Evolutionary conservation across 2,329 filamentous ascomycete species (phyloP), one percentile per base, ranked within the genome.

Genomic region (Pseudocercospora fuligena): DNA sequence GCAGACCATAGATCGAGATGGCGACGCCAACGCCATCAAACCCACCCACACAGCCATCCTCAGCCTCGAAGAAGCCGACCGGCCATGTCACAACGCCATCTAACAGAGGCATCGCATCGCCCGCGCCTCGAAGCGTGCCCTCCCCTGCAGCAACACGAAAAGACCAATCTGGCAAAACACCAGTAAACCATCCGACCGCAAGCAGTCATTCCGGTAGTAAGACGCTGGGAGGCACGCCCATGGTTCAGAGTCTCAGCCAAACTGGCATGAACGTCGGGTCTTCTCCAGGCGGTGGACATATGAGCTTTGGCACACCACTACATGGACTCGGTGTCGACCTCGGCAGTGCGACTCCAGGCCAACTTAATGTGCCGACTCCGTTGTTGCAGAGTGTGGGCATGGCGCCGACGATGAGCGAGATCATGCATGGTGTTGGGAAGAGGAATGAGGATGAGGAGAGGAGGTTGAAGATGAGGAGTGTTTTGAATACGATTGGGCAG

Each of bases 401-500:
- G 80, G 78, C 78, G 65, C 73, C 80, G 16, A 77, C 72, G 29
- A 77, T 81, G 74, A 80, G 78, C 64, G 79, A 81, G 36, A 68
- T 83, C 11, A 79, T 84, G 73, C 77, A 76, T 56, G 73, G 76
- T 31, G 67, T 79, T 12, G 79, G 80, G 16, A 78, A 76, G 65
- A 76, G 80, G 54, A 80, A 81, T 60, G 84, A 86, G 69, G 85
- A 87, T 65, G 84, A 86, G 54, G 85, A 87, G 71, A 76, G 83
- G 70, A 78, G 80, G 69, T 78, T 81, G 58, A 82, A 81, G 61
- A 88, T 85, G 36, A 89, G 88, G 53, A 82, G 81, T 63, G 91
- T 86, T 12, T 87, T 92, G 69, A 87, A 88, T 51, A 88, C 82
- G 71, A 88, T 94, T 65, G 89, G 86, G 16, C 86, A 84, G 68